phyloP scores from a whole-genome alignment of 352 stramenopile species.

The Phytopythium chamaehyphon region DNA sequence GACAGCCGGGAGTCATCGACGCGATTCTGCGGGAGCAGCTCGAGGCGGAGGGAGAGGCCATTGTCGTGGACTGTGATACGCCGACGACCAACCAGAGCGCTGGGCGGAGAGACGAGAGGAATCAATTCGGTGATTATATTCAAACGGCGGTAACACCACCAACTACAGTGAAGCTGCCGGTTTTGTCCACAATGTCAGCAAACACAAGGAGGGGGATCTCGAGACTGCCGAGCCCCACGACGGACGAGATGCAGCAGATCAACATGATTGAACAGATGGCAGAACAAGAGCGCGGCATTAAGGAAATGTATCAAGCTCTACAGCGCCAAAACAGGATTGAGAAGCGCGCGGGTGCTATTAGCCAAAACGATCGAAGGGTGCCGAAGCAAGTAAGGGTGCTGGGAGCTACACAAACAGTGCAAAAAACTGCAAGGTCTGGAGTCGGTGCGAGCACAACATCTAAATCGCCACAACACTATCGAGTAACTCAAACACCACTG shows the following conservation, averaged over 20 bases:
- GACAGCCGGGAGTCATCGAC: constrained; percentile 33
- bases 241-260: not conserved
- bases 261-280: constrained; percentile 30
- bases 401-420: too few relatives aligned
- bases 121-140: not conserved
- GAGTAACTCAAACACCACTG: too few relatives aligned
- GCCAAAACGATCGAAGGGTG: not conserved
- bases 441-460: too few relatives aligned
- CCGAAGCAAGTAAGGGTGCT: too few relatives aligned
- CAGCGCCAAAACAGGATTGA: not conserved
- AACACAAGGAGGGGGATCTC: not conserved
- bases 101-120: too few relatives aligned
- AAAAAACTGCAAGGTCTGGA: too few relatives aligned
- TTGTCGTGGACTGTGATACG: not conserved
- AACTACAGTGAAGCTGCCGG: not conserved
- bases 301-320: constrained; percentile 8
- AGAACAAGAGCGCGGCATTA: constrained; percentile 16
- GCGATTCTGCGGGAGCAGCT: constrained; percentile 20
- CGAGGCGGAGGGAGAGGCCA: not conserved
- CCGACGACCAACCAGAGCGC: too few relatives aligned
- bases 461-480: too few relatives aligned
- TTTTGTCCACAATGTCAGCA: constrained; percentile 1
- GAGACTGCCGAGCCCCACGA: constrained; percentile 2
- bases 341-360: too few relatives aligned
- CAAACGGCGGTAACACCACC: not conserved